These are phyloP conservation scores for Singerocomus rubriflavus DNA, from an alignment of 1,284 basidiomycete species.

Conservation along the genomic window DNA sequence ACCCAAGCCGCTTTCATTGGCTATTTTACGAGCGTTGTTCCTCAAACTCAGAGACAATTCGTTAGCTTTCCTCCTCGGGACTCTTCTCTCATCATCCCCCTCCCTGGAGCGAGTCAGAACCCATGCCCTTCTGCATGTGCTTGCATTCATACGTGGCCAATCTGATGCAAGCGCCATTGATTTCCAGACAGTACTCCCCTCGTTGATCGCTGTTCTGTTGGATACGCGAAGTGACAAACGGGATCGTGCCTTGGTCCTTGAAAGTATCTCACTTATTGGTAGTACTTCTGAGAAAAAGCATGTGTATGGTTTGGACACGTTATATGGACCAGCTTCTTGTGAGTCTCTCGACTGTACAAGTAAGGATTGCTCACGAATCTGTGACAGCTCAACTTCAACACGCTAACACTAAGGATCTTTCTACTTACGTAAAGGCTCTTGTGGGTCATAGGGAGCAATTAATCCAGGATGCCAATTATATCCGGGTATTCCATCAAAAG, in stretches of 20 bases:
- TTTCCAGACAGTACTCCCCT: conserved; percentile 86
- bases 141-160: conserved; percentile 78
- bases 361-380: conserved; percentile 7
- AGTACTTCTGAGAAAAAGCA: conserved; percentile 42
- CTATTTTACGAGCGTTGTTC: conserved; percentile 67
- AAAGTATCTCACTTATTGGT: conserved; percentile 54
- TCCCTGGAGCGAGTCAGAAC: conserved; percentile 38
- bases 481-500: conserved; percentile 63
- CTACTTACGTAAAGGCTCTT: conserved; percentile 63
- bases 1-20: conserved; percentile 46
- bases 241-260: conserved; percentile 63
- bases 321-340: conserved; percentile 76
- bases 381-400: conserved; percentile 68
- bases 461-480: conserved; percentile 62
- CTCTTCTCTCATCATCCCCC: conserved; percentile 44
- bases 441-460: conserved; percentile 59
- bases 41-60: conserved; percentile 65
- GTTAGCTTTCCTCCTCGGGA: conserved; percentile 80
- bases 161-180: conserved; percentile 60
- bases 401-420: conserved; percentile 70
- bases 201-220: conserved; percentile 67
- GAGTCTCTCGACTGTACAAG: conserved; percentile 26
- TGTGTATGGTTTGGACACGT: conserved; percentile 79
- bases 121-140: conserved; percentile 57
- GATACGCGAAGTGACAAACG: conserved; percentile 55